These are phyloP conservation scores for Apophysomyces variabilis DNA, from an alignment of 371 early-diverging fungal genomes.

Conservation along the genomic window DNA sequence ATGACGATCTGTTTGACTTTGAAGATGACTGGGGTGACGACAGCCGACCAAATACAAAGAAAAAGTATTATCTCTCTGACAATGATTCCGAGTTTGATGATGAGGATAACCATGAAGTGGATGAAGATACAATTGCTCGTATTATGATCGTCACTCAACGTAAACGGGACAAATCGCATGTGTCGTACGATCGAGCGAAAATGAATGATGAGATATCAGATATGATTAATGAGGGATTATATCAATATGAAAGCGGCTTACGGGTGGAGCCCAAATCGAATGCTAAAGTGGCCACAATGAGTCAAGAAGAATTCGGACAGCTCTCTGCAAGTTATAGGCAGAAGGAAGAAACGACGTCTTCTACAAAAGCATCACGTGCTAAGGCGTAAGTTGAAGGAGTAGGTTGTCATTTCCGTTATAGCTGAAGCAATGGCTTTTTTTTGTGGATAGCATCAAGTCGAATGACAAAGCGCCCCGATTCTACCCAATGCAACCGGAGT, in stretches of 20 bases:
- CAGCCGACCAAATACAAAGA: constrained; percentile 50
- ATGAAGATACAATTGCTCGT: constrained; percentile 83
- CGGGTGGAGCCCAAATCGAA: constrained; percentile 36
- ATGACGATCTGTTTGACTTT: constrained; percentile 76
- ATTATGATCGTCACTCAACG: constrained; percentile 89
- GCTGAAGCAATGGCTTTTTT: background rate
- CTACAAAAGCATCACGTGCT: background rate
- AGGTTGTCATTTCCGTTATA: background rate
- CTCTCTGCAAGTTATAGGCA: constrained; percentile 16
- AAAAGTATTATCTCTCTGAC: constrained; percentile 62
- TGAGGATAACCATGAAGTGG: constrained; percentile 71
- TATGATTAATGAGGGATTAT: constrained; percentile 92
- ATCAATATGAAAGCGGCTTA: constrained; percentile 81
- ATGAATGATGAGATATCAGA: constrained; percentile 84
- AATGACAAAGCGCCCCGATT: constrained; percentile 56
- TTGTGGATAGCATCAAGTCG: constrained; percentile 22
- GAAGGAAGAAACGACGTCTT: background rate
- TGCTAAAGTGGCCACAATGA: constrained; percentile 68
- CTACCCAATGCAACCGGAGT: constrained; percentile 59
- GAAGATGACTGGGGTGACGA: constrained; percentile 64
- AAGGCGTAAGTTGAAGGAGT: background rate
- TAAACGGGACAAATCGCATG: constrained; percentile 69
- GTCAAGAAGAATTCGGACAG: constrained; percentile 64
- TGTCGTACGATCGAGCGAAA: constrained; percentile 75
- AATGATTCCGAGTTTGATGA: constrained; percentile 62